Evolutionary conservation across 2,329 filamentous ascomycete genomes (phyloP), one percentile per base, ranked within the genome.

Genomic region (Fusarium succisae): DNA sequence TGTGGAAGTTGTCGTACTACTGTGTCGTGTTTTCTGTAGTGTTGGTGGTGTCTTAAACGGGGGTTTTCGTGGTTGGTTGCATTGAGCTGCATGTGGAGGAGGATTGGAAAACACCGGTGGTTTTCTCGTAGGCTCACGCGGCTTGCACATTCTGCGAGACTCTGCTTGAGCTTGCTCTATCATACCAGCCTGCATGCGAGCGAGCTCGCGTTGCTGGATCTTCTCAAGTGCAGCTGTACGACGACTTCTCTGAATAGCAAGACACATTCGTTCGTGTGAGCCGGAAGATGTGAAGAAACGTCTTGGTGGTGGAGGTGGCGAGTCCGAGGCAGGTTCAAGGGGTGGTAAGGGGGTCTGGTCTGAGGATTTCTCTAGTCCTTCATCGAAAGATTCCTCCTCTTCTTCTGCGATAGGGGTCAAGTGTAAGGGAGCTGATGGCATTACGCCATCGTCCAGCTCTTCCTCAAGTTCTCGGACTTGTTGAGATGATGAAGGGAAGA

Each of bases 401-500:
- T 68, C 50, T 32, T 75, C 72, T 39, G 28, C 37, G 54, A 73
- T 75, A 30, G 73, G 71, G 4, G 58, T 41, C 15, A 69, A 56
- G 11, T 48, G 66, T 4, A 55, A 30, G 7, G 53, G 53, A n/a
- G 51, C 55, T 28, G 68, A 61, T 17, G 60, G 47, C 9, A 71
- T 22, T 22, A 70, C 44, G 8, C 64, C 45, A 5, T 65, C 48
- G 7, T 71, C 47, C 14, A 65, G 38, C 72, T 81, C 76, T 69
- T 86, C 83, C 38, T 86, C 85, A 5, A 91, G 79, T 76, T 91
- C 89, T 24, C 85, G 82, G 12, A 84, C 82, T 76, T 89, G 86
- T 74, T 91, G 89, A 0, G 87, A 89, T 1, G 87, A 83, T n/a
- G 85, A 87, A 1, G 88, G 88, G 50, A 90, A 87, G 69, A 90